Evolutionary conservation across 257 asterid genomes (phyloP), one percentile per base, ranked within the genome.

Genomic region (Mentha longifolia): DNA sequence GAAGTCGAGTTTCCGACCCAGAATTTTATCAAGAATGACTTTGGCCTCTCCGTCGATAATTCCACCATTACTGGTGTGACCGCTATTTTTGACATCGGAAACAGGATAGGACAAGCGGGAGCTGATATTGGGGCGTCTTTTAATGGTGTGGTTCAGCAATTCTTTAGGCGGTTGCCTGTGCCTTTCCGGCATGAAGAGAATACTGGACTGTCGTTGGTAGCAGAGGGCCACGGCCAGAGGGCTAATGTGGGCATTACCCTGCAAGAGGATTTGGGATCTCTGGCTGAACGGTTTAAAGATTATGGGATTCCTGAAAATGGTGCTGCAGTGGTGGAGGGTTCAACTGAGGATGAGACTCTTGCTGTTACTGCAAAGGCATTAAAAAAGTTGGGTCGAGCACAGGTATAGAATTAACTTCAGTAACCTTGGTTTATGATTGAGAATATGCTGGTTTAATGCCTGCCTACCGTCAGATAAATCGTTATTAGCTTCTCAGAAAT

Each of bases 41-140:
- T 91, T 58, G 92, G 92, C 59, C 78, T 85, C 19, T 79, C 88
- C 17, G 81, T 89, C 7, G 93, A 89, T 72, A 84, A 63, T 60
- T 83, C 96, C 0, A 74, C 91, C 7, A 76, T 81, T 47, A 83
- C 81, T 68, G 97, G 99, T 16, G 97, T 90, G 59, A 80, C 90
- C 5, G 95, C 97, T n/a, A 85, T 94, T 63, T 83, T 94, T 49
- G 99, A 91, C 65, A 89, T 95, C 51, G 99, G 99, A 84, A 85
- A 83, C 81, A 88, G 74, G 77, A 85, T 95, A 66, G 98, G 99
- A 16, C 98, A 88, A 77, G 98, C 88, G 16, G 98, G 98, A 75
- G 90, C 79, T 52, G 97, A 88, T 74, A 79, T 95, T 43, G 98
- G 99, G 60, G 91, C 89, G 37, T 69, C 86, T 58, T 70, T 94